Conservation (phyloP, 2,329 filamentous ascomycete species). For the Xenoacremonium recifei region DNA sequence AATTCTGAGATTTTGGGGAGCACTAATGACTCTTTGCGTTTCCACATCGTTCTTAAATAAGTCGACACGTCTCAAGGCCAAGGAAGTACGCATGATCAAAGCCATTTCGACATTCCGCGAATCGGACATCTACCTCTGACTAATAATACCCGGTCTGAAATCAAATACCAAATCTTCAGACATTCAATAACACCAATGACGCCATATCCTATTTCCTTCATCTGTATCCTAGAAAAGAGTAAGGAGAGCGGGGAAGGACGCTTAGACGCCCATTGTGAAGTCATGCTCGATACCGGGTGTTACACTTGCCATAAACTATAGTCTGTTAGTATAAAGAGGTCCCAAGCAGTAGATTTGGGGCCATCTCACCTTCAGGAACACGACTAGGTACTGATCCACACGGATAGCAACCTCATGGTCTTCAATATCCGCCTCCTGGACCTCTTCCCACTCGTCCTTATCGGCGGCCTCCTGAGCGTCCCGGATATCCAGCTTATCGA, state of each 20-base stretch:
- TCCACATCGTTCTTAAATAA: no score
- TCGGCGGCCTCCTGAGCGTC: conserved; percentile 51
- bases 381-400: conserved; percentile 85
- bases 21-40: no score
- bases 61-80: no score
- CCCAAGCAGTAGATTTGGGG: background rate
- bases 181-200: conserved; percentile 22
- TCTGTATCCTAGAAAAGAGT: background rate
- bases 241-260: background rate
- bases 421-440: conserved; percentile 59
- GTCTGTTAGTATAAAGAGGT: background rate
- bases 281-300: conserved; percentile 97
- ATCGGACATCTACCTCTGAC: no score
- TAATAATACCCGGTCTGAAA: no score
- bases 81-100: no score
- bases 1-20: no score
- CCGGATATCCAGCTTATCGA: conserved; percentile 61
- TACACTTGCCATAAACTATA: conserved; percentile 76
- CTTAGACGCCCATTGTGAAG: conserved; percentile 77
- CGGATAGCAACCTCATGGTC: conserved; percentile 76
- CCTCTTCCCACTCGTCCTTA: conserved; percentile 65
- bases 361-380: conserved; percentile 73
- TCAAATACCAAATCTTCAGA: no score
- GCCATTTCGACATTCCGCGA: no score
- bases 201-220: conserved; percentile 15